These are phyloP conservation scores for Penicillium bialowiezense DNA, from an alignment of 495 filamentous ascomycete genomes.

Conservation along the genomic window DNA sequence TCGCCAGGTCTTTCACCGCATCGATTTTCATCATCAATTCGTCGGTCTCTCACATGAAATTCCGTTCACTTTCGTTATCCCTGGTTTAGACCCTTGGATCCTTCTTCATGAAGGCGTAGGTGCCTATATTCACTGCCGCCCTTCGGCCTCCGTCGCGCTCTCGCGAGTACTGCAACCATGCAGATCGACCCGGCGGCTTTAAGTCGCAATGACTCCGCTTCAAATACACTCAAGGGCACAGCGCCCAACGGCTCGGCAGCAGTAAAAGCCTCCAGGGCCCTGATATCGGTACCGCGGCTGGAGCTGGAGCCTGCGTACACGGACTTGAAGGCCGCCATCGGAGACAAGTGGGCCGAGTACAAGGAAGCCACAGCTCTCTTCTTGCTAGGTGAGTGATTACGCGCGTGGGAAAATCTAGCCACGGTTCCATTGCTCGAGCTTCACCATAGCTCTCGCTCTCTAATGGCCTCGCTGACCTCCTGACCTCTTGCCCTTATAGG, in stretches of 20 bases:
- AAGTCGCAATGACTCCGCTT: constrained; percentile 63
- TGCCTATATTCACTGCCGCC: constrained; percentile 27
- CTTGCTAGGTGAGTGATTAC: constrained; percentile 65
- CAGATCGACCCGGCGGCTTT: constrained; percentile 84
- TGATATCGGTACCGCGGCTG: constrained; percentile 74
- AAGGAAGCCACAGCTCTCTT: constrained; percentile 80
- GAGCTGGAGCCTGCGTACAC: constrained; percentile 90
- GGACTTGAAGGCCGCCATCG: constrained; percentile 74
- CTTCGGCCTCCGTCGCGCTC: constrained; percentile 47
- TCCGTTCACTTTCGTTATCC: constrained; percentile 4
- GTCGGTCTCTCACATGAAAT: constrained; percentile 17
- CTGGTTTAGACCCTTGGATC: constrained; percentile 7
- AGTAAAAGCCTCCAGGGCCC: constrained; percentile 53
- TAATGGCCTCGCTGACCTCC: constrained; percentile 24
- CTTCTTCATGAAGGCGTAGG: constrained; percentile 45
- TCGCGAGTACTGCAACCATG: constrained; percentile 52
- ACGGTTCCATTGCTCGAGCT: neutral
- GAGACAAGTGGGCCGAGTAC: constrained; percentile 85
- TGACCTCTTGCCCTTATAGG: constrained; percentile 46
- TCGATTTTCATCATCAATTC: constrained; percentile 28
- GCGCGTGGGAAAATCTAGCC: constrained; percentile 5
- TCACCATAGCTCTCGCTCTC: neutral
- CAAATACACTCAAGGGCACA: constrained; percentile 61
- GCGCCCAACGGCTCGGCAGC: constrained; percentile 53
- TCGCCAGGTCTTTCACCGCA: constrained; percentile 16